These are phyloP conservation scores for Raffaelea ambrosiae DNA, from an alignment of 2,329 filamentous ascomycete genomes.

Conservation along the genomic window DNA sequence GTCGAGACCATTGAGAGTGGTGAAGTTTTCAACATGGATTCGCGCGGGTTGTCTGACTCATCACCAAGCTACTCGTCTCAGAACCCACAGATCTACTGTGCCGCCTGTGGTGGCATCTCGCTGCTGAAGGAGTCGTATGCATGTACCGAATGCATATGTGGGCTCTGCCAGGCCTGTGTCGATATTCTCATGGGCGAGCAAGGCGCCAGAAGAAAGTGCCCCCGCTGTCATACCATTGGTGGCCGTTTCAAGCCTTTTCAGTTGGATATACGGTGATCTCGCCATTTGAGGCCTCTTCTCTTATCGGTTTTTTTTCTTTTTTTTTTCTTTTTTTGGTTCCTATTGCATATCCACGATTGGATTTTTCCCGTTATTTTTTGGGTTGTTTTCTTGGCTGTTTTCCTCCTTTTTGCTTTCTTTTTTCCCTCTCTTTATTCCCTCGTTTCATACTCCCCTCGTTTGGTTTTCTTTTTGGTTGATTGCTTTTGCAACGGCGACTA, in stretches of 20 bases:
- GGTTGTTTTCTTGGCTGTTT: background rate
- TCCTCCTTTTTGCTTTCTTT: background rate
- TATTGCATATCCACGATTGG: background rate
- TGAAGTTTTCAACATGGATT: constrained; percentile 63
- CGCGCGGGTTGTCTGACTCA: constrained; percentile 57
- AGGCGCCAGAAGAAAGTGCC: constrained; percentile 67
- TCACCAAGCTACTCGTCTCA: constrained; percentile 67
- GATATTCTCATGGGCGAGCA: constrained; percentile 70
- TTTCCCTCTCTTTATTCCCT: background rate
- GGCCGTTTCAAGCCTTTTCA: constrained; percentile 79
- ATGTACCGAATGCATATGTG: constrained; percentile 93
- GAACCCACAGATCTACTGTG: constrained; percentile 83
- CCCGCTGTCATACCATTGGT: constrained; percentile 69
- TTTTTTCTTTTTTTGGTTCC: background rate
- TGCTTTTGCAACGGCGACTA: background rate
- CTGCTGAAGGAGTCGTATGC: constrained; percentile 78
- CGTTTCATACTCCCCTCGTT: background rate
- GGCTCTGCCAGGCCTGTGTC: constrained; percentile 82
- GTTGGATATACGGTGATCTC: constrained; percentile 64
- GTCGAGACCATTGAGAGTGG: constrained; percentile 72
- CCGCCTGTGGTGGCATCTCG: constrained; percentile 72
- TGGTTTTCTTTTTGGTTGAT: background rate
- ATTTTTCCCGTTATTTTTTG: background rate
- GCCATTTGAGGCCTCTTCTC: background rate
- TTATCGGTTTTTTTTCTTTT: background rate